Evolutionary conservation across 2,329 filamentous ascomycete genomes (phyloP), one percentile per base, ranked within the genome.

Genomic region (Cyphellophora europaea): DNA sequence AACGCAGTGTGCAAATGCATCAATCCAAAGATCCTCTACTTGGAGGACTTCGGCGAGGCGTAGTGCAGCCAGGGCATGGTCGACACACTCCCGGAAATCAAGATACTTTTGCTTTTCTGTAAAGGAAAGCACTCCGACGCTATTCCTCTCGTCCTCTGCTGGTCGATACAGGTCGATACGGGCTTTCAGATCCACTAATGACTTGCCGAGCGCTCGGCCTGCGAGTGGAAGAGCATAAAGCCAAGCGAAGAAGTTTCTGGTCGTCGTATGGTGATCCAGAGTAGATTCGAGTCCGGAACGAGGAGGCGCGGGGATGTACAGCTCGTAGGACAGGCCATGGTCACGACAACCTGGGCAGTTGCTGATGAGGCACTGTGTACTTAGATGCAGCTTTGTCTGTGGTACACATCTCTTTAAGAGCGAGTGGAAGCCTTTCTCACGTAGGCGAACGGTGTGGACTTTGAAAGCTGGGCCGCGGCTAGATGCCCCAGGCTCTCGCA

Each of bases 1-100:
- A 21, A 81, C 79, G 51, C 82, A 86, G 50, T 91, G 84, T 11
- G 73, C 69, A 56, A 88, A 86, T 0, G 83, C 77, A 49, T 83
- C 72, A 8, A 77, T 69, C 65, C 84, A 89, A 10, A 84, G 57
- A n/a, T 75, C 68, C 35, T 63, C 65, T 16, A 81, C 56, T 33
- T 72, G 69, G 44, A 77, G 79, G 14, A 67, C 62, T 50, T 89
- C 83, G 2, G 81, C 77, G 28, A 86, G 68, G 33, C 72, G 71
- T 10, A 89, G 59, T 29, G 79, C 62, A 0, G 77, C 82, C 23
- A 87, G 53, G 0, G 82, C 77, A 50, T 87, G 76, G 33, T 77
- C 69, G 0, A 79, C 74, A 40, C 76, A 74, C 40, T 76, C 71
- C 3, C 70, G 66, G 51, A 88, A 71, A 39, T 78, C 69, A 5